phyloP scores from a whole-genome alignment of 2,329 filamentous ascomycete species.

The Phialocephala subalpina region DNA sequence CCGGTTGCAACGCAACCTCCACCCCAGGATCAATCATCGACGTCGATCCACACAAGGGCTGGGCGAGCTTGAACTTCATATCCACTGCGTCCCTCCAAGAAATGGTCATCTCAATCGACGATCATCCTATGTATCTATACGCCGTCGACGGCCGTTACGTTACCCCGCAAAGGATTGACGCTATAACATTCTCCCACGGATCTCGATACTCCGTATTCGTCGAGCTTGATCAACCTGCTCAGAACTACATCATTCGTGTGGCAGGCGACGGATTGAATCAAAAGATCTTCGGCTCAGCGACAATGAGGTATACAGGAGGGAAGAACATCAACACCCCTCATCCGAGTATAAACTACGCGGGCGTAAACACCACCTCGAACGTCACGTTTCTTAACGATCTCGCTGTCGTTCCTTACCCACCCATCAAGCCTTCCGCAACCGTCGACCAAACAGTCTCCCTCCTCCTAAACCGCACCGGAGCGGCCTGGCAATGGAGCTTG shows the following conservation, averaged over 20 bases:
- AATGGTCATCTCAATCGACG: conserved; percentile 49
- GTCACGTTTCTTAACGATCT: conserved; percentile 28
- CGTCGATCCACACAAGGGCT: conserved; percentile 45
- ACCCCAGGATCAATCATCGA: conserved; percentile 41
- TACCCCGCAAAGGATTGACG: conserved; percentile 48
- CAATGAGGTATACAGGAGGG: conserved; percentile 26
- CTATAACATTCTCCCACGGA: conserved; percentile 43
- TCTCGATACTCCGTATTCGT: conserved; percentile 51
- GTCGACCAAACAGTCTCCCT: conserved; percentile 37
- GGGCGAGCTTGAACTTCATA: conserved; percentile 49
- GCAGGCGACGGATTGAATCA: conserved; percentile 33
- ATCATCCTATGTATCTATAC: conserved; percentile 53
- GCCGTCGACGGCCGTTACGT: conserved; percentile 53
- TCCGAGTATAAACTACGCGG: conserved; percentile 40
- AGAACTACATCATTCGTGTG: conserved; percentile 48
- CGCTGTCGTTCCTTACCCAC: conserved; percentile 26
- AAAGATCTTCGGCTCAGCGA: conserved; percentile 30
- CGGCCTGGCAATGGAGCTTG: conserved; percentile 44
- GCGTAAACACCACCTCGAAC: conserved; percentile 43
- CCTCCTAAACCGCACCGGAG: conserved; percentile 39
- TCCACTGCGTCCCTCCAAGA: conserved; percentile 43
- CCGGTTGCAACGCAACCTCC: conserved; percentile 37
- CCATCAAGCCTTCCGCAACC: conserved; percentile 20
- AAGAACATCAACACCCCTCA: conserved; percentile 15
- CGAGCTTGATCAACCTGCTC: conserved; percentile 48